Conservation (phyloP, 2,329 filamentous ascomycete species). For the Aspergillus udagawae region DNA sequence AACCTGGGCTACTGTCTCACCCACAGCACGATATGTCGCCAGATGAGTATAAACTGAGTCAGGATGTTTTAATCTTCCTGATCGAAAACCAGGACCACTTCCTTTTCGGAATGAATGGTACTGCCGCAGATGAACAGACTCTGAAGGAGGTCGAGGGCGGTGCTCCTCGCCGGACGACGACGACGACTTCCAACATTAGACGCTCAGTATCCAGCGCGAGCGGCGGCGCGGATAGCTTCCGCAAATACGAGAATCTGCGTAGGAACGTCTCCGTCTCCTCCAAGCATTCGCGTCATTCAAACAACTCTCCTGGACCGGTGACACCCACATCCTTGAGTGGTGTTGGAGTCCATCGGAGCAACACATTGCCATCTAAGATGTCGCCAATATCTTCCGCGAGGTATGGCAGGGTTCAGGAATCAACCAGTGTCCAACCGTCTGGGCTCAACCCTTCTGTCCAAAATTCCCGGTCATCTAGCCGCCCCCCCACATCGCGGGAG, state of each 20-base stretch:
- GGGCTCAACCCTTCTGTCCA: constrained; percentile 27
- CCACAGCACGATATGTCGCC: constrained; percentile 94
- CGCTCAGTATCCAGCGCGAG: constrained; percentile 85
- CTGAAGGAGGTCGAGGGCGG: constrained; percentile 68
- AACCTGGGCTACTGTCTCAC: constrained; percentile 92
- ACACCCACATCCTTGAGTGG: constrained; percentile 53
- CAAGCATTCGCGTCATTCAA: constrained; percentile 73
- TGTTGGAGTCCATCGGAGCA: constrained; percentile 69
- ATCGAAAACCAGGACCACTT: constrained; percentile 99
- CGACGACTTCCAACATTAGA: constrained; percentile 52
- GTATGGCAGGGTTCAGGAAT: constrained; percentile 58
- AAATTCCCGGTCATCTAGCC: constrained; percentile 29
- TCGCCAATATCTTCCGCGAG: constrained; percentile 68
- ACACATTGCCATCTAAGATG: constrained; percentile 88
- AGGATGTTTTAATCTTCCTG: constrained; percentile 94
- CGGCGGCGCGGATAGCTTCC: constrained; percentile 79
- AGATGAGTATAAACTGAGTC: constrained; percentile 87
- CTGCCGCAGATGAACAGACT: constrained; percentile 85
- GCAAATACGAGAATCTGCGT: constrained; percentile 70
- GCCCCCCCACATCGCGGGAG: constrained; percentile 20
- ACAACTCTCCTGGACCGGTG: constrained; percentile 65
- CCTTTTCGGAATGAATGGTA: constrained; percentile 96
- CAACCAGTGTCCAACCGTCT: constrained; percentile 45
- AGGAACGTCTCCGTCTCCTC: constrained; percentile 92
- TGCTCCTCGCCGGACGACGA: constrained; percentile 44